phyloP scores from a whole-genome alignment of 2,329 filamentous ascomycete genomes.

The Trichoderma sp. region DNA sequence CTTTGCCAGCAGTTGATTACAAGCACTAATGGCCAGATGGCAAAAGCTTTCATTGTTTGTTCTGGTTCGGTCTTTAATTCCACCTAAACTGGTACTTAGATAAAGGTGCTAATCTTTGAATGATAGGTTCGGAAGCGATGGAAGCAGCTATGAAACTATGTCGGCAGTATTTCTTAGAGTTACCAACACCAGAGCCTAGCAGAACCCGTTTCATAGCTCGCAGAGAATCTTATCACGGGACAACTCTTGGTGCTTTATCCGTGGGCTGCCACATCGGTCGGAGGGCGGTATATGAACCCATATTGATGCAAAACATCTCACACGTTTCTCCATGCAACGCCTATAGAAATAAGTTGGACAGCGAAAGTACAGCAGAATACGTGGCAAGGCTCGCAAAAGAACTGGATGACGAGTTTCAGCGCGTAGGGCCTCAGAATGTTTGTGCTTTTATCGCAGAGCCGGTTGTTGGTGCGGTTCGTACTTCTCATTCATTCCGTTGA shows the following conservation, averaged over 20 bases:
- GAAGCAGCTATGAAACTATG: background rate
- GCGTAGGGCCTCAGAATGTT: constrained; percentile 45
- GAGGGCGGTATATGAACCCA: background rate
- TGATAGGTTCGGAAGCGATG: background rate
- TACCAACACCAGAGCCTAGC: background rate
- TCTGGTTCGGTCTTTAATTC: background rate
- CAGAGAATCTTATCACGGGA: background rate
- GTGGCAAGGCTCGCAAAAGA: constrained; percentile 41
- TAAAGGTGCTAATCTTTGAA: background rate
- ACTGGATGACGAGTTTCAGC: constrained; percentile 46
- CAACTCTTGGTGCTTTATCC: background rate
- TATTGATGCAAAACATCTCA: background rate
- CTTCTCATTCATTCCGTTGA: constrained; percentile 15
- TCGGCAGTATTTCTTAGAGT: background rate
- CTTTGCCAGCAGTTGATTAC: background rate
- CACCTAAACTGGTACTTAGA: background rate
- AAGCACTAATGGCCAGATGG: background rate
- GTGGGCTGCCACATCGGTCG: background rate
- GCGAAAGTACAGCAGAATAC: constrained; percentile 30
- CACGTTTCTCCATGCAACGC: background rate
- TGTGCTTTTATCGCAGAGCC: constrained; percentile 51
- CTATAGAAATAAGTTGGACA: background rate
- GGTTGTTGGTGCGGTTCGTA: constrained; percentile 39
- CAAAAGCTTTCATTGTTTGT: background rate
- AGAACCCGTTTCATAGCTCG: background rate